phyloP scores from a whole-genome alignment of 2,329 filamentous ascomycete species.

The Diaporthe amygdali region DNA sequence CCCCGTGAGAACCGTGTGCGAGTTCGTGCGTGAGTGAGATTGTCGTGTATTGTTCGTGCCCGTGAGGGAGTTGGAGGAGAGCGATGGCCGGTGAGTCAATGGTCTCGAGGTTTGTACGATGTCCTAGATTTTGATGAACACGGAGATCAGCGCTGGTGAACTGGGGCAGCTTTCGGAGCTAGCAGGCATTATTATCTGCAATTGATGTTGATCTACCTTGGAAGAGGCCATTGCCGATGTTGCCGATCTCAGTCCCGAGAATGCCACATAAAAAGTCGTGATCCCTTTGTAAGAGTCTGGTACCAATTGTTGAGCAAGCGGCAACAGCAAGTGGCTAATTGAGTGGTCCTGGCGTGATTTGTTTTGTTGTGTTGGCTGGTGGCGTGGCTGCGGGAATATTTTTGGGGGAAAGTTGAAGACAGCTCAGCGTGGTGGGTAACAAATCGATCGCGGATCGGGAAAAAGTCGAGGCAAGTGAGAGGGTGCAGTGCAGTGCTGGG shows the following conservation, averaged over 20 bases:
- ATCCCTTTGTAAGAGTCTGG: neutral
- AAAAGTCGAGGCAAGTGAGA: conserved; percentile 1
- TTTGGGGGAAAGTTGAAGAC: neutral
- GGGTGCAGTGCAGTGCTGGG: neutral
- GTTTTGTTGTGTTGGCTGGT: conserved; percentile 1
- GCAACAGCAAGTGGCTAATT: conserved; percentile 15
- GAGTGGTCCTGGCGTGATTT: neutral
- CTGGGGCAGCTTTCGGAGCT: conserved; percentile 33
- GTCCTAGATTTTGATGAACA: conserved; percentile 52
- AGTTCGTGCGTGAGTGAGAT: conserved; percentile 76
- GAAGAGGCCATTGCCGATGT: conserved; percentile 64
- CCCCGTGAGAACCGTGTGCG: conserved; percentile 79
- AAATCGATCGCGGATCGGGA: neutral
- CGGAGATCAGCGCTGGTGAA: conserved; percentile 44
- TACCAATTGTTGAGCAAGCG: conserved; percentile 21
- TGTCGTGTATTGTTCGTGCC: conserved; percentile 64
- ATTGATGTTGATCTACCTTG: conserved; percentile 52
- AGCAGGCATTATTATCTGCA: conserved; percentile 28
- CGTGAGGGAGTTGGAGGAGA: conserved; percentile 63
- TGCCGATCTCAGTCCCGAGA: conserved; percentile 32
- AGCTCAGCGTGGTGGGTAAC: conserved; percentile 6
- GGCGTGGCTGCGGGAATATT: conserved; percentile 1
- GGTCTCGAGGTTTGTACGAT: conserved; percentile 71
- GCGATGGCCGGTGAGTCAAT: conserved; percentile 66
- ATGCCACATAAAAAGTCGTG: conserved; percentile 28